Evolutionary conservation across 2,329 filamentous ascomycete species (phyloP).

Genomic region (Canariomyces notabilis): DNA sequence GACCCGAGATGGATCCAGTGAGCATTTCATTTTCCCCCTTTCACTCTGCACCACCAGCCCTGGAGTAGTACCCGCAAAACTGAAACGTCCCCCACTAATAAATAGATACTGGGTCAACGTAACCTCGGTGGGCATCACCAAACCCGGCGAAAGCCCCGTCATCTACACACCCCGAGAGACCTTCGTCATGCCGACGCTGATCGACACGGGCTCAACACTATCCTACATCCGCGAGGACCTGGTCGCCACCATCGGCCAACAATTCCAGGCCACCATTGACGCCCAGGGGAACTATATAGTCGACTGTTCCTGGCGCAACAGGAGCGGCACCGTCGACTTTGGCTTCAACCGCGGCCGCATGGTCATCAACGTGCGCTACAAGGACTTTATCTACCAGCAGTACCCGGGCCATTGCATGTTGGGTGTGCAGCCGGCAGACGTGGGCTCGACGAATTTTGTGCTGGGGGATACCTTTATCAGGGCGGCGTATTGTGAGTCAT

Average conservation of each 20-base stretch:
- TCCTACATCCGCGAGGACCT: conserved; percentile 57
- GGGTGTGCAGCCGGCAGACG: conserved; percentile 33
- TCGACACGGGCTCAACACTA: conserved; percentile 59
- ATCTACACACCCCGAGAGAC: conserved; percentile 25
- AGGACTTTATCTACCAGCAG: conserved; percentile 39
- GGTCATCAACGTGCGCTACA: conserved; percentile 40
- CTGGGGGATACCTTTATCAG: conserved; percentile 36
- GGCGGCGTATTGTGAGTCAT: conserved; percentile 33
- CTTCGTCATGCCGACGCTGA: conserved; percentile 43
- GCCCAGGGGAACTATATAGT: conserved; percentile 25
- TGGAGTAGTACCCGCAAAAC: too few species aligned
- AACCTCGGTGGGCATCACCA: conserved; percentile 33
- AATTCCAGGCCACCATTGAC: conserved; percentile 31
- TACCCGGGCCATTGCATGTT: conserved; percentile 30
- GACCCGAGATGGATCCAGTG: conserved; percentile 31
- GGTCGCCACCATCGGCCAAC: conserved; percentile 36
- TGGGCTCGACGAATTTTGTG: conserved; percentile 30
- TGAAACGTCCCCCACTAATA: too few species aligned
- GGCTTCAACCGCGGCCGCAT: conserved; percentile 39
- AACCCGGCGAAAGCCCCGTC: conserved; percentile 23
- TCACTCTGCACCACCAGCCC: too few species aligned
- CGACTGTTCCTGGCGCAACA: conserved; percentile 36
- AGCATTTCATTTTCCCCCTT: too few species aligned
- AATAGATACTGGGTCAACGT: conserved; percentile 35
- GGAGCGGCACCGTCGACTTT: conserved; percentile 40